Base-by-base conservation (phyloP, 345 rosid species). In the Diplotaxis tenuifolia region DNA sequence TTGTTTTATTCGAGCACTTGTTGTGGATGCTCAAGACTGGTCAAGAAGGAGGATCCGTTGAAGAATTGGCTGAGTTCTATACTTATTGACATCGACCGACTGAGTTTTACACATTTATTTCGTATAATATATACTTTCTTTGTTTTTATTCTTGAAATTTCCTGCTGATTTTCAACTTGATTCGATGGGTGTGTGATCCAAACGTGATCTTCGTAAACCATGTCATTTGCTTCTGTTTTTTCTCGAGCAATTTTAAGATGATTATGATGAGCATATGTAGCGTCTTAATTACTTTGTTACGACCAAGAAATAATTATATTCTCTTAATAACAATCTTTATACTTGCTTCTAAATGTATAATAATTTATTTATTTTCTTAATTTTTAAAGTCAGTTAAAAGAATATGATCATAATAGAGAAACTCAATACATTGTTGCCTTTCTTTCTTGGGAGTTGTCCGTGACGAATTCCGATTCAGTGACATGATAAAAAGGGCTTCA, bases 1-100 rank as follows among this genome's bases (percentile, higher is more conserved):
- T 91, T 45, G 97, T 94, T 54, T 75, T 94, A 83, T 94, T 94
- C 56, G 97, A 91, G 72, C 98, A 94, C 69, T 81, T 94, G 86
- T 63, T 94, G 78, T 94, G 98, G 97, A 89, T 94, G 95, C 82
- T 94, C 34, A 83, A 89, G 77, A 82, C 75, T 58, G 72, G 72
- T 57, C 72, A 64, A 40, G 75, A 58, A 70, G 80, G 80, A 57
- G 80, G 80, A 32, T 77, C 80, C 21, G 62, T 77, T 36, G 76
- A 77, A 71, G 80, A 77, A 50, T 58, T 77, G 81, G 63, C 87
- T 73, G 90, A 89, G 21, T 83, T 96, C 82, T 89, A 83, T 75
- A 86, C 94, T 67, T 81, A 82, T 67, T 86, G 77, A 81, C 59
- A 56, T 32, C n/a, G 31, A 50, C 60, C 32, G 1, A 22, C 64